These are phyloP conservation scores for Eucalyptus marginata DNA, from an alignment of 345 rosid genomes.

Conservation along the genomic window DNA sequence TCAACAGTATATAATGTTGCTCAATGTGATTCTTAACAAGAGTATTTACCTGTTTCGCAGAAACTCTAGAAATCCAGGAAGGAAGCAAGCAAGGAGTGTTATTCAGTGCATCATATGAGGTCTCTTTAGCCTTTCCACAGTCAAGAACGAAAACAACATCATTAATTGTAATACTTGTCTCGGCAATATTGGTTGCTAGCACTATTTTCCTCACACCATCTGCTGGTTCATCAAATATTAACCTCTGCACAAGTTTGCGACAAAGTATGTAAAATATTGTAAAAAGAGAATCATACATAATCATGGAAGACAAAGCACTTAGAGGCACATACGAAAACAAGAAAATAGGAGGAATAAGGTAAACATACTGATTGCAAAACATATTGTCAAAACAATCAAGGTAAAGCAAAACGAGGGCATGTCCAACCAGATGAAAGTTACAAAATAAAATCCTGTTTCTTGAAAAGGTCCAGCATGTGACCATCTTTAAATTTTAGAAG, in stretches of 20 bases:
- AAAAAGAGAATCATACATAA: background rate
- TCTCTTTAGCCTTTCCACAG: constrained; percentile 96
- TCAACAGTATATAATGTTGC: background rate
- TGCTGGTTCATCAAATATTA: constrained; percentile 79
- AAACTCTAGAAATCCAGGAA: constrained; percentile 89
- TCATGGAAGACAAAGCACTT: background rate
- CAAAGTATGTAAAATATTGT: background rate
- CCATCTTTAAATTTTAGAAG: background rate
- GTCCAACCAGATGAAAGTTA: background rate
- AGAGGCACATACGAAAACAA: background rate
- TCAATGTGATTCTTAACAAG: background rate
- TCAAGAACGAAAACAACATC: constrained; percentile 87
- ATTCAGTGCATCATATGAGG: constrained; percentile 89
- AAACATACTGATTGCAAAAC: background rate
- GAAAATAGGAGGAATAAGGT: background rate
- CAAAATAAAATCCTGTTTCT: background rate
- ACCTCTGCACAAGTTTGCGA: constrained; percentile 37
- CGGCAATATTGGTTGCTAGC: constrained; percentile 88
- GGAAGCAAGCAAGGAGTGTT: constrained; percentile 95
- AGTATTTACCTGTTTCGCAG: constrained; percentile 78
- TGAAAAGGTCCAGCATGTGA: background rate
- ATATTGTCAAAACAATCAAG: background rate
- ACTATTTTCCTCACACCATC: constrained; percentile 82
- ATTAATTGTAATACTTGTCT: constrained; percentile 91
- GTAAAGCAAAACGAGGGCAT: background rate